Conservation (phyloP, 805 yeast species). For the Debaryomyces prosopidis region DNA sequence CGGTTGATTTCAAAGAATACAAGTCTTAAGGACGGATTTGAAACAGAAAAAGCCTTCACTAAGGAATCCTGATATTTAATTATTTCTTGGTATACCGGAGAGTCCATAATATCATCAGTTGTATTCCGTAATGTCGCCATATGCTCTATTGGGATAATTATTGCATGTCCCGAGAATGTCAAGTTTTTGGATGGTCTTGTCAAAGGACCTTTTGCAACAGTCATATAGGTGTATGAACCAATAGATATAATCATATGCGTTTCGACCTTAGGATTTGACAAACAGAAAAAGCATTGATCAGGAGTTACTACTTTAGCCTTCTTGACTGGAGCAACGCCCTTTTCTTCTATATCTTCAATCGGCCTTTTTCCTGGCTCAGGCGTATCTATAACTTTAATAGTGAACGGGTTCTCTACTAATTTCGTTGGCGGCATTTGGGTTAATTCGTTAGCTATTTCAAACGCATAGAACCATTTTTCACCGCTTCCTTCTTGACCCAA, state of each 20-base stretch:
- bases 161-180: conserved; percentile 76
- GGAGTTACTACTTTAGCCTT: conserved; percentile 51
- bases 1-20: conserved; percentile 73
- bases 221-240: conserved; percentile 63
- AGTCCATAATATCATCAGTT: conserved; percentile 24
- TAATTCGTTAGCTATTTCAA: conserved; percentile 26
- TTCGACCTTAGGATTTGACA: conserved; percentile 75
- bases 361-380: conserved; percentile 8
- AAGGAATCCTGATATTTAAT: conserved; percentile 47
- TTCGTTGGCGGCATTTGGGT: conserved; percentile 7
- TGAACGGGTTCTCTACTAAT: conserved; percentile 28
- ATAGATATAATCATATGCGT: conserved; percentile 80
- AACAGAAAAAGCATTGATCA: conserved; percentile 74
- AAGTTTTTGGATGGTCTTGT: conserved; percentile 49
- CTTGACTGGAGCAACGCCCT: conserved; percentile 18
- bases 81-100: conserved; percentile 44
- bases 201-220: conserved; percentile 86
- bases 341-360: conserved; percentile 10
- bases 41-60: conserved; percentile 44
- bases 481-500: conserved; percentile 58
- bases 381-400: not conserved
- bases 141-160: conserved; percentile 79
- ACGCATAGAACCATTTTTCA: conserved; percentile 75
- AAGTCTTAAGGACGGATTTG: conserved; percentile 44
- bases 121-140: conserved; percentile 38